Evolutionary conservation across 495 filamentous ascomycete genomes (phyloP), one percentile per base, ranked within the genome.

Genomic region (Penicillium bialowiezense): DNA sequence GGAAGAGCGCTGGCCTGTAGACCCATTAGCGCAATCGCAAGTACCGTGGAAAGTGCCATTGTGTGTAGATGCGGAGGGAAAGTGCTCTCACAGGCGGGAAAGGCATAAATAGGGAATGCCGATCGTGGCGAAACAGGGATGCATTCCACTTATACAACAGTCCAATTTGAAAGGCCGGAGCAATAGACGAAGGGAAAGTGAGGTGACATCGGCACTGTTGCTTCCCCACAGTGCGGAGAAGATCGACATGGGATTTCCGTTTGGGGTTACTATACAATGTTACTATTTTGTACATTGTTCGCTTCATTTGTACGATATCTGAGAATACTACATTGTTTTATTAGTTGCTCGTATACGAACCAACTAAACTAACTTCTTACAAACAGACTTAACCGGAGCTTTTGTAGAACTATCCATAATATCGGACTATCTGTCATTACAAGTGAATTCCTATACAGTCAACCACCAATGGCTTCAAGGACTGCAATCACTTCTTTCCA

Each of bases 401-500:
- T n/a, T n/a, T 18, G 13, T 37, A 15, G 32, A 34, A 14, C 14
- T 18, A 7, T 3, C 24, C 24, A 28, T 28, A 28, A 32, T 13
- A 32, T 32, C 12, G 29, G 10, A n/a, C n/a, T n/a, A n/a, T n/a
- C n/a, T n/a, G n/a, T n/a, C n/a, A n/a, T n/a, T n/a, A n/a, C n/a
- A n/a, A n/a, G n/a, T n/a, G n/a, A n/a, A n/a, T n/a, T n/a, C n/a
- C n/a, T n/a, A n/a, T n/a, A n/a, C n/a, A n/a, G n/a, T n/a, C n/a
- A n/a, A n/a, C n/a, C n/a, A n/a, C n/a, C n/a, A n/a, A n/a, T n/a
- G n/a, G n/a, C n/a, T n/a, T n/a, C n/a, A n/a, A n/a, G n/a, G n/a
- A n/a, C 19, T 9, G 28, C 24, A 18, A 44, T 51, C 67, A 87
- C 62, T 92, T 95, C 74, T 96, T 97, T 9, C 75, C 78, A 71